Evolutionary conservation across 1,284 basidiomycete genomes (phyloP).

Genomic region (Heterobasidion occidentale): DNA sequence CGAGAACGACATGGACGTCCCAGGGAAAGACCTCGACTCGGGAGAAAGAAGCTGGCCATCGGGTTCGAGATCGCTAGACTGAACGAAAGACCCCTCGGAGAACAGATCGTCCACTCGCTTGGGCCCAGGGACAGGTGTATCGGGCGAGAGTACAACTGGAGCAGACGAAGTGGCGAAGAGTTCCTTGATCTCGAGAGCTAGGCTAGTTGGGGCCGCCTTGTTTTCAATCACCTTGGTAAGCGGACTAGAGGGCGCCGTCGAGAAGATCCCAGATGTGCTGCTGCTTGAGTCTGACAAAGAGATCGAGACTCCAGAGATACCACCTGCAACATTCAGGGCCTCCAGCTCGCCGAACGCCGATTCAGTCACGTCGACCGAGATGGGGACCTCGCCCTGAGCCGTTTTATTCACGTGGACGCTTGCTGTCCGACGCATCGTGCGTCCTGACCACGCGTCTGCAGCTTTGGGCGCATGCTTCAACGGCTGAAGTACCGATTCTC

Average conservation of each 20-base stretch:
- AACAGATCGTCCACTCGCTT: background rate
- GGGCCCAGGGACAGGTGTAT: background rate
- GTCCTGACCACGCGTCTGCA: background rate
- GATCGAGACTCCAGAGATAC: background rate
- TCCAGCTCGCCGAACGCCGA: background rate
- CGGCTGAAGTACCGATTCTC: background rate
- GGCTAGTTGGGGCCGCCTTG: background rate
- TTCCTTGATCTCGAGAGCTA: background rate
- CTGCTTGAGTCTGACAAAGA: background rate
- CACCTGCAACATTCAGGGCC: background rate
- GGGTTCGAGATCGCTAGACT: background rate
- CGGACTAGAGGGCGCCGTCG: background rate
- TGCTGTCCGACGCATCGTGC: background rate
- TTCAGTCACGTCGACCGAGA: background rate
- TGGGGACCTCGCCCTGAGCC: background rate
- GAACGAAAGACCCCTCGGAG: background rate
- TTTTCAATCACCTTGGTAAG: background rate
- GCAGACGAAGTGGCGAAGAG: background rate
- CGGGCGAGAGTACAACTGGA: background rate
- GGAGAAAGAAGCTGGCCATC: background rate
- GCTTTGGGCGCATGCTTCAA: background rate
- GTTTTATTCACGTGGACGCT: background rate
- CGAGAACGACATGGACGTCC: background rate
- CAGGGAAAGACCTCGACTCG: background rate
- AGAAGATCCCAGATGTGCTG: background rate